Conservation (phyloP, 345 rosid genomes). For the Euphorbia tirucalli region DNA sequence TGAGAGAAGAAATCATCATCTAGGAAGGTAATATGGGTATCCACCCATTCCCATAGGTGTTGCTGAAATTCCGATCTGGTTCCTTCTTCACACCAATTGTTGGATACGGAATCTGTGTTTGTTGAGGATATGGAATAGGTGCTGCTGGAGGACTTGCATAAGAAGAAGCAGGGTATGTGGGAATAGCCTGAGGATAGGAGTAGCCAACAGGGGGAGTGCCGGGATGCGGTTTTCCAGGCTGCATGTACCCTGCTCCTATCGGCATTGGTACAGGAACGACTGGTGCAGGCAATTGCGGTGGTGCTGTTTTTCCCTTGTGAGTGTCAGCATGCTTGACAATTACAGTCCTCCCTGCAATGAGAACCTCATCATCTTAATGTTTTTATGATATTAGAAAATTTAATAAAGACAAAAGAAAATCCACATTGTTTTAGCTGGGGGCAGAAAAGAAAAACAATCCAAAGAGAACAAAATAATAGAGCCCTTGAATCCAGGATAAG, state of each 20-base stretch:
- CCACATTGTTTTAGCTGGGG: neutral
- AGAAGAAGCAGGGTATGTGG: conserved; percentile 39
- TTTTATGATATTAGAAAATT: neutral
- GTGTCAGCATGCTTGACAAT: conserved; percentile 61
- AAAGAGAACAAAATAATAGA: no score
- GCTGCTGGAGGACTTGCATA: no score
- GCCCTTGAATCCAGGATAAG: no score
- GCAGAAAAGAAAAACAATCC: neutral
- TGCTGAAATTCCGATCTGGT: conserved; percentile 30
- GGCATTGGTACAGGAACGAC: no score
- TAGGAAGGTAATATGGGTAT: conserved; percentile 39
- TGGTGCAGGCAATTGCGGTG: conserved; percentile 34
- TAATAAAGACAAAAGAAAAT: no score
- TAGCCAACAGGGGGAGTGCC: conserved; percentile 35
- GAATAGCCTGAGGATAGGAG: conserved; percentile 40
- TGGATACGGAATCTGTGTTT: conserved; percentile 36
- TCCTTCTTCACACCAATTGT: conserved; percentile 38
- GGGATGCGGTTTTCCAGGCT: conserved; percentile 43
- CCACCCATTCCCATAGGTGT: conserved; percentile 50
- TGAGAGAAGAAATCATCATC: conserved; percentile 8
- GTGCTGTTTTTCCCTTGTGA: conserved; percentile 42
- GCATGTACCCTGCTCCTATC: conserved; percentile 43
- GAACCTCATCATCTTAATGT: neutral
- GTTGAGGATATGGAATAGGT: conserved; percentile 37
- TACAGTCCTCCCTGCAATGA: conserved; percentile 45